Evolutionary conservation across 805 yeast genomes (phyloP), one percentile per base, ranked within the genome.

Genomic region (Saturnispora zaruensis): DNA sequence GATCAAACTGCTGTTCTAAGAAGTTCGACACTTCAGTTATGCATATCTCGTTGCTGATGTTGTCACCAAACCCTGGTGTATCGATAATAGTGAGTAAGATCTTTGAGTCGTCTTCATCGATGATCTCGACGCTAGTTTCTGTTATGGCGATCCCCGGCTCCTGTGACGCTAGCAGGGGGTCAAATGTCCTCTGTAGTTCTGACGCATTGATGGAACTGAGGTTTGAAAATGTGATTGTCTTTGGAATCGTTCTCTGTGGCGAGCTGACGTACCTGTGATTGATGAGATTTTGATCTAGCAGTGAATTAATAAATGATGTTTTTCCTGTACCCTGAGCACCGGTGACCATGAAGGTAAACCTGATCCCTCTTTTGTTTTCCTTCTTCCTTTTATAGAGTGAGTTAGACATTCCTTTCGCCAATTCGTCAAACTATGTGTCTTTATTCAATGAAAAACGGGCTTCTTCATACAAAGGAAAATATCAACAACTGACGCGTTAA

Each of bases 121-220:
- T 59, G 44, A 82, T 72, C 58, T 82, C 87, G 25, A 81, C 73
- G 20, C 72, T 71, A 5, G 83, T 77, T 57, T 79, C 84, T 3
- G 90, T 83, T 56, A 85, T 77, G 6, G 89, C 81, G 50, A 84
- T 79, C 2, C 91, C 90, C 1, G 90, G 84, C 61, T 84, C 90
- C 57, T 76, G 75, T 56, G 75, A 67, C 9, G 83, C 78, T n/a
- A 73, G 63, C 5, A 65, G 54, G 3, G 93, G 81, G 61, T 82
- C 81, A 65, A 85, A 85, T 43, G 73, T 76, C 51, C 78, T 70
- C 50, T 80, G 75, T 54, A 78, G 74, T 47, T 79, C 75, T 16
- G 79, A 70, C 14, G 85, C 81, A 59, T 71, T 74, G 2, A 75
- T 69, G 20, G 82, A 82, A 46, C 78, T 75, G 51, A 79, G 70